Conservation (phyloP, 495 filamentous ascomycete genomes). For the Hyaloscypha bicolor region DNA sequence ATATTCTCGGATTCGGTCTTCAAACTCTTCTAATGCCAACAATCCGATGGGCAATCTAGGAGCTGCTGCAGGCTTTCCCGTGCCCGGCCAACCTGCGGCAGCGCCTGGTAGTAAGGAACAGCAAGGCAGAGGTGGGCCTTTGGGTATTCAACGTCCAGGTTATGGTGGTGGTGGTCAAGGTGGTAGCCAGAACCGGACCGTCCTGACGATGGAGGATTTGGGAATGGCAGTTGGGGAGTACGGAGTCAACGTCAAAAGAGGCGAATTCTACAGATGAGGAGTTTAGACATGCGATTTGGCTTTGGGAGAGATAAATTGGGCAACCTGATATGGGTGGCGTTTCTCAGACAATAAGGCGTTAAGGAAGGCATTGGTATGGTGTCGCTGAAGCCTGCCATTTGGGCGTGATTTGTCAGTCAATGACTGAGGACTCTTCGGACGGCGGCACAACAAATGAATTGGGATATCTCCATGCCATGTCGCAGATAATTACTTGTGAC, state of each 20-base stretch:
- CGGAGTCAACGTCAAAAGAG: conserved; percentile 93
- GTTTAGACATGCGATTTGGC: background rate
- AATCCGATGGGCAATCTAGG: conserved; percentile 88
- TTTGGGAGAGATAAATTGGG: background rate
- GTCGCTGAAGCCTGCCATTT: background rate
- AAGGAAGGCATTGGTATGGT: background rate
- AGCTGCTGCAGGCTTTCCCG: conserved; percentile 71
- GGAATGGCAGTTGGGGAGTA: conserved; percentile 98
- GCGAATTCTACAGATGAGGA: conserved; percentile 76
- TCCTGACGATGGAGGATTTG: conserved; percentile 98
- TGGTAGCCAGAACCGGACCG: conserved; percentile 87
- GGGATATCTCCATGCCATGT: background rate
- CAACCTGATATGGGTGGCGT: conserved; percentile 11
- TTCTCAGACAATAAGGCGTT: conserved; percentile 1
- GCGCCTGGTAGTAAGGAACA: conserved; percentile 59
- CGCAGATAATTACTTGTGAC: background rate
- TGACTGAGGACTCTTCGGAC: background rate
- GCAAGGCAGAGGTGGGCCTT: conserved; percentile 57
- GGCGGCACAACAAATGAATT: background rate
- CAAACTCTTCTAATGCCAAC: conserved; percentile 77
- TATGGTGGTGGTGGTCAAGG: conserved; percentile 93
- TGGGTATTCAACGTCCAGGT: conserved; percentile 88
- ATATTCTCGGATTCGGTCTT: conserved; percentile 90
- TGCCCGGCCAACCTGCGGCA: conserved; percentile 58
- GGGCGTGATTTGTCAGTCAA: background rate